A percentile compares a stretch with the other conserved stretches of the same genome.
phyloP scores from a whole-genome alignment of 75 land plant species.

The Sequoia sempervirens region DNA sequence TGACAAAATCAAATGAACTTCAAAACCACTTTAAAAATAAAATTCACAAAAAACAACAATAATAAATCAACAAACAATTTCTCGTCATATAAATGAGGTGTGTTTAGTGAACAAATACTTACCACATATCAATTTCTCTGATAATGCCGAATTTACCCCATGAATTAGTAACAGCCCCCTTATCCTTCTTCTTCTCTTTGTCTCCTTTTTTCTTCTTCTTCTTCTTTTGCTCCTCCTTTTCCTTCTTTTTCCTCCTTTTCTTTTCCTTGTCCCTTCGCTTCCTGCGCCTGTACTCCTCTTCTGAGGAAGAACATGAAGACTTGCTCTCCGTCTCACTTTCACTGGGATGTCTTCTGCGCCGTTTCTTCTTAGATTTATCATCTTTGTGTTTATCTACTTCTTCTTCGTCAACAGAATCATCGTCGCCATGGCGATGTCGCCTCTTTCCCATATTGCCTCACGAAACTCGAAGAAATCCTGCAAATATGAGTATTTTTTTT shows the following conservation, averaged over 20 bases:
- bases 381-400: constrained; percentile 1
- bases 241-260: constrained; percentile 35
- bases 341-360: constrained; percentile 2
- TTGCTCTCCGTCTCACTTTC: constrained; percentile 5
- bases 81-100: background rate
- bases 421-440: constrained; percentile 5
- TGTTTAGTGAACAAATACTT: background rate
- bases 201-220: constrained; percentile 66
- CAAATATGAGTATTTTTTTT: no score
- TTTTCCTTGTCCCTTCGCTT: constrained; percentile 25
- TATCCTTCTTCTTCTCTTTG: constrained; percentile 55
- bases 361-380: background rate
- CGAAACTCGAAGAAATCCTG: no score
- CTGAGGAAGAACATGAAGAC: constrained; percentile 21
- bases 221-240: constrained; percentile 39
- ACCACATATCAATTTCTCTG: constrained; percentile 97
- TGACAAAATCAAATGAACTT: no score
- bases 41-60: background rate
- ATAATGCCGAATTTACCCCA: constrained; percentile 98
- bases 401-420: background rate
- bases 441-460: background rate
- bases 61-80: background rate
- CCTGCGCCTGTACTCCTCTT: constrained; percentile 31
- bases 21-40: background rate
- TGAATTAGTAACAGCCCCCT: constrained; percentile 84